Base-by-base conservation (phyloP, 225 moss, liverwort and hornwort species). In the Climacium dendroides region DNA sequence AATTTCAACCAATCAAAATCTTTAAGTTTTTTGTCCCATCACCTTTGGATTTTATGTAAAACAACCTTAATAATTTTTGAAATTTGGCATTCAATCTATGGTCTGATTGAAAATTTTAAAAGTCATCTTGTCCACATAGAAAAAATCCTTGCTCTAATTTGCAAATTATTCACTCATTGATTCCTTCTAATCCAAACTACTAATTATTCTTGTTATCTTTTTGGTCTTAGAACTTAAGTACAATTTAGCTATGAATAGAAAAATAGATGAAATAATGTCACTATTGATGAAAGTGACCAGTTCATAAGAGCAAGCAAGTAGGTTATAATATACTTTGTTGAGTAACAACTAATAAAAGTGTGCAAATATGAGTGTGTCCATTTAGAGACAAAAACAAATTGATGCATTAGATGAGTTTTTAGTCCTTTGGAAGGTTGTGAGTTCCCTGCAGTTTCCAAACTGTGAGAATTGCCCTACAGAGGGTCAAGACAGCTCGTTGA, bases 1-100 rank as follows among this genome's bases (percentile, higher is more conserved):
- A 47, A 50, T 30, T 12, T 20, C 11, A 74, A 11, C 32, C 19
- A 19, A 32, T 50, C 7, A 50, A n/a, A 74, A 20, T 19, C 20
- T 19, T 50, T 11, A 47, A 70, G 1, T 6, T 30, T 39, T 48
- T 48, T 3, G 4, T 3, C 19, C 19, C 30, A 47, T 29, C 47
- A 74, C 1, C 30, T 48, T 1, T 28, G 0, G 3, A 30, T 18
- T 10, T 29, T 19, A 4, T 11, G 3, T 32, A 19, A 50, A 50
- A 0, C 7, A 11, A 2, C 12, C 8, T 7, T 20, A 2, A 2
- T 19, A 19, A 9, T 72, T 17, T 25, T 2, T 20, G 0, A 22
- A 52, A 32, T 75, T 52, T 52, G 13, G 12, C 13, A 11, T 32
- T 74, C 3, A 22, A 13, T 22, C 34, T 22, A 2, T 13, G 20